Base-by-base conservation (phyloP, 352 stramenopile species). In the Pythium guiyangense region DNA sequence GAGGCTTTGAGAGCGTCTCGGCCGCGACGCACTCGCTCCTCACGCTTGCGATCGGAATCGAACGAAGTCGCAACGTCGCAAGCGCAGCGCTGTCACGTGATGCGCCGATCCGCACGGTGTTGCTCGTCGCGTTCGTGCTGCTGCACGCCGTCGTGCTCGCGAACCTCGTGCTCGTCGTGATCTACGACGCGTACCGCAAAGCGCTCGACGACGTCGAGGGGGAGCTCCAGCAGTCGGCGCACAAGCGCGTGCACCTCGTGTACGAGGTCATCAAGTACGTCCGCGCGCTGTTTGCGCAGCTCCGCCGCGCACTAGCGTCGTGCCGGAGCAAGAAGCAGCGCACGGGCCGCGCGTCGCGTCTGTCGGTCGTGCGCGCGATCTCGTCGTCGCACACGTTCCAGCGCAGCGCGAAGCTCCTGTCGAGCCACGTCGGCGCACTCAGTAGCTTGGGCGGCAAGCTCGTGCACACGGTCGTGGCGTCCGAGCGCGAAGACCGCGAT, bases 131-230 rank as follows among this genome's bases (percentile, higher is more conserved):
- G n/a, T 84, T 84, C 37, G 52, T 79, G 17, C 37, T 82, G 34
- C 54, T 80, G 22, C 70, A 79, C 45, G 64, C 78, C 4, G 69
- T 79, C 18, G 54, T 84, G 42, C 46, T 79, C 6, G 62, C 71
- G 29, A 83, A 79, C 20, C 54, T 83, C 12, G 77, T 78, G 45
- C 66, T 83, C 42, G 69, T 71, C 26, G 57, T 83, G 15, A 44
- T 83, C n/a, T 74, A 69, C 35, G 69, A 83, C 49, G 60, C 66
- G 0, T 80, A 80, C 27, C 31, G 62, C 9, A 62, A 66, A 17
- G 68, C 70, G 6, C 54, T 66, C 17, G 61, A 67, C 39, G 68
- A 78, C 44, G 49, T 67, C n/a, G 63, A 69, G 14, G 25, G 45
- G 18, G 31, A 68, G 15, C 54, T 62, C 25, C 49, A 53, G 29